These are phyloP conservation scores for Pezicula radicicola DNA, from an alignment of 2,329 filamentous ascomycete species.

Conservation along the genomic window DNA sequence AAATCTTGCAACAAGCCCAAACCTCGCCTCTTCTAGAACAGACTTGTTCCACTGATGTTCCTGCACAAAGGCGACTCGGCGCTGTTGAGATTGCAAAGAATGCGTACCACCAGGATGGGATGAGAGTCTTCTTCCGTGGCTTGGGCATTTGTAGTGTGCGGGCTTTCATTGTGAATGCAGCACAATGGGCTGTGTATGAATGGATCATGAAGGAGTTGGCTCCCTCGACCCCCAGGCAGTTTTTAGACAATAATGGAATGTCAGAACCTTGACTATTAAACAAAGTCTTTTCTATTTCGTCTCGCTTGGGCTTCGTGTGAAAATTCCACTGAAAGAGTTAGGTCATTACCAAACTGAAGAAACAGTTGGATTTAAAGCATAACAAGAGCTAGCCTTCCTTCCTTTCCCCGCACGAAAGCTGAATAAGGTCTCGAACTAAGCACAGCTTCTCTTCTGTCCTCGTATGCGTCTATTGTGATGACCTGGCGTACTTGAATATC, in stretches of 20 bases:
- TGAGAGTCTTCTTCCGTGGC: constrained; percentile 66
- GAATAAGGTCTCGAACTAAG: no score
- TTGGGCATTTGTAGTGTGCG: constrained; percentile 78
- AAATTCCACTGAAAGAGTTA: no score
- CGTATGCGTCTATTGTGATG: no score
- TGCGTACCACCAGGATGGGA: constrained; percentile 63
- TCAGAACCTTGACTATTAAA: no score
- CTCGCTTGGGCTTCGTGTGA: no score
- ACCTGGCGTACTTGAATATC: no score
- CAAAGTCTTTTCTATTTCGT: no score
- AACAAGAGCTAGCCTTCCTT: no score
- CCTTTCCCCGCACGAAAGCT: no score
- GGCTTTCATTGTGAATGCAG: constrained; percentile 90
- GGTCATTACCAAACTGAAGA: no score
- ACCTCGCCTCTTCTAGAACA: constrained; percentile 29
- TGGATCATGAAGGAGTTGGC: constrained; percentile 68
- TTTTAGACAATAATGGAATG: neutral
- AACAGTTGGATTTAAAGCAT: no score
- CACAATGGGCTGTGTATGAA: constrained; percentile 91
- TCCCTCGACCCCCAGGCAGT: constrained; percentile 9
- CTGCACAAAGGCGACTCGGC: constrained; percentile 33
- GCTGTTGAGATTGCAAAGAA: constrained; percentile 63
- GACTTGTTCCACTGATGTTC: constrained; percentile 13
- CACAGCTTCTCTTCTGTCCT: no score
- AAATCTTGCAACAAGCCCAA: constrained; percentile 37